These are phyloP conservation scores for Coemansia umbellata DNA, from an alignment of 192 early-diverging fungal species.

Conservation along the genomic window DNA sequence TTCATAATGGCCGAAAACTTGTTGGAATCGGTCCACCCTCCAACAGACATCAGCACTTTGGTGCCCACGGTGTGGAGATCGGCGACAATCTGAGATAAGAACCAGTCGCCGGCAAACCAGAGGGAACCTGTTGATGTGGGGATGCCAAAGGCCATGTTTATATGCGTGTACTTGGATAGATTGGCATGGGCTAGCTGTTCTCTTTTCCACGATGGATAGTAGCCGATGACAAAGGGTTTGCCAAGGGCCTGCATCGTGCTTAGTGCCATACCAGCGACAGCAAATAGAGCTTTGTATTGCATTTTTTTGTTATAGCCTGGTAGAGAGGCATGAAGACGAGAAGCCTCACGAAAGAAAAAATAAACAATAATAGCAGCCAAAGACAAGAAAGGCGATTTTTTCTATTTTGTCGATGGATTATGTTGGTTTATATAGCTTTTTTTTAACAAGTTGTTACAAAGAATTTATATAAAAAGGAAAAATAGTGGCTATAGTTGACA, in stretches of 20 bases:
- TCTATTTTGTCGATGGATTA: too few relatives aligned
- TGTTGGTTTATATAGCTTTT: too few relatives aligned
- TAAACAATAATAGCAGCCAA: too few relatives aligned
- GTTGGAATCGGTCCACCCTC: slow-evolving; percentile 62
- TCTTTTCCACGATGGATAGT: slow-evolving; percentile 42
- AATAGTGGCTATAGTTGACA: too few relatives aligned
- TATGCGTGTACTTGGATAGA: slow-evolving; percentile 59
- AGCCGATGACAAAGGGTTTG: too few relatives aligned
- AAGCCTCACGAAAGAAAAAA: too few relatives aligned
- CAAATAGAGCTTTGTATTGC: too few relatives aligned
- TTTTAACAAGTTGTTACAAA: neutral
- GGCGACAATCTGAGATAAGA: slow-evolving; percentile 28
- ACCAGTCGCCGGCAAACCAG: slow-evolving; percentile 20
- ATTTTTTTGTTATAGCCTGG: too few relatives aligned
- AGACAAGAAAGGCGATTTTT: too few relatives aligned
- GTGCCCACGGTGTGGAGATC: slow-evolving; percentile 48
- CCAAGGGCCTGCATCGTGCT: too few relatives aligned
- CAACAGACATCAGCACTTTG: slow-evolving; percentile 60
- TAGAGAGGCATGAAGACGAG: too few relatives aligned
- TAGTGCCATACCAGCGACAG: too few relatives aligned
- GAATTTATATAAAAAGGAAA: neutral
- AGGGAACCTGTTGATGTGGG: slow-evolving; percentile 36
- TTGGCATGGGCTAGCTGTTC: slow-evolving; percentile 19
- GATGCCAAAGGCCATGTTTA: slow-evolving; percentile 66
- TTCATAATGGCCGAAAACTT: slow-evolving; percentile 31